Base-by-base conservation (phyloP, 139 green algal genomes). In the Chlamydomonas urium region DNA sequence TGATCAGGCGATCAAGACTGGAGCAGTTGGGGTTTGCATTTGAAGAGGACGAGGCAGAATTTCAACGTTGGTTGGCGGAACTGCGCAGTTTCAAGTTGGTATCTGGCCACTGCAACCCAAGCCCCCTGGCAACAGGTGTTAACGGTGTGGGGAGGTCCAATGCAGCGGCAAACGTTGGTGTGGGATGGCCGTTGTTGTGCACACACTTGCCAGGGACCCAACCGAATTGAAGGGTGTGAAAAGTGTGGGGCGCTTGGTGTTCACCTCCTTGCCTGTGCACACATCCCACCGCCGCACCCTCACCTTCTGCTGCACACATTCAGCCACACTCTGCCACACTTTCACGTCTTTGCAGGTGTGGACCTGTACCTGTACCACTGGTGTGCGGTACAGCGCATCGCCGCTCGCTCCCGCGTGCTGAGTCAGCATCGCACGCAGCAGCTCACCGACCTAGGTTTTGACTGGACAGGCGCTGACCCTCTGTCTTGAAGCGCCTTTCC, bases 281-380 rank as follows among this genome's bases (percentile, higher is more conserved):
- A n/a, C n/a, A n/a, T n/a, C n/a, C n/a, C n/a, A n/a, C n/a, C n/a
- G n/a, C n/a, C n/a, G n/a, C n/a, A n/a, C n/a, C n/a, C n/a, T n/a
- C n/a, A n/a, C n/a, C n/a, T n/a, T n/a, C n/a, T n/a, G n/a, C n/a
- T n/a, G n/a, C n/a, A n/a, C n/a, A n/a, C n/a, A n/a, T n/a, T n/a
- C n/a, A n/a, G n/a, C n/a, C n/a, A n/a, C n/a, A n/a, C n/a, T n/a
- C n/a, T n/a, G n/a, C n/a, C n/a, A n/a, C n/a, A n/a, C n/a, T n/a
- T n/a, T n/a, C n/a, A n/a, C n/a, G 10, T 31, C 10, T 69, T 31
- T 35, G 65, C 37, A 71, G 79, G 79, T 21, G 56, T 34, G 1
- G 75, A 82, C 68, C 70, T 82, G 31, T 85, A 80, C 75, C 81
- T 93, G 2, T 81, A 85, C 37, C 93, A 93, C 72, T 93, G 88